Conservation (phyloP, 768 basidiomycete species). For the Boletellus sp. region DNA sequence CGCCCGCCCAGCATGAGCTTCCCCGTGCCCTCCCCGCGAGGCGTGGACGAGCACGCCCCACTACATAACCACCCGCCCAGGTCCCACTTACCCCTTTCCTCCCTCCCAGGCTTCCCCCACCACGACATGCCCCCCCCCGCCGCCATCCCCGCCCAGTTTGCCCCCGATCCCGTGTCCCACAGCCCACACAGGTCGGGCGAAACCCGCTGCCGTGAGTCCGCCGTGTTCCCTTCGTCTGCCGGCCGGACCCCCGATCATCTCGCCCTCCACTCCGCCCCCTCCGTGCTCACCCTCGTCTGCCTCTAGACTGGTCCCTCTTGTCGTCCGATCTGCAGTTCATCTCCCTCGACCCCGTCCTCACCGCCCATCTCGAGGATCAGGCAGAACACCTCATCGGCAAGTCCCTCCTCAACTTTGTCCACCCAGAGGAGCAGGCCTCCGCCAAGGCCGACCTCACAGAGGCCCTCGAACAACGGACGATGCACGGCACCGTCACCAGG, state of each 20-base stretch:
- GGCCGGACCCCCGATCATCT: constrained; percentile 25
- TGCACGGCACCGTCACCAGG: constrained; percentile 85
- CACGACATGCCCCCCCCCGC: constrained; percentile 30
- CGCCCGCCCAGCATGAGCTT: constrained; percentile 30
- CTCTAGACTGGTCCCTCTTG: constrained; percentile 76
- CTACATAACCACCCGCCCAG: constrained; percentile 32
- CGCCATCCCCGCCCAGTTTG: constrained; percentile 24
- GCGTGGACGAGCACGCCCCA: constrained; percentile 26
- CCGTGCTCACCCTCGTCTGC: constrained; percentile 15
- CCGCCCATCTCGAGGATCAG: constrained; percentile 67
- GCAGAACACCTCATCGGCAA: constrained; percentile 66
- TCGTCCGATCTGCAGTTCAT: constrained; percentile 74
- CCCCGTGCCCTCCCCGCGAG: constrained; percentile 35
- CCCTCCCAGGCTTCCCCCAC: constrained; percentile 35
- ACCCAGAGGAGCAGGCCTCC: constrained; percentile 77
- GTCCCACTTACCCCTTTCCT: constrained; percentile 38
- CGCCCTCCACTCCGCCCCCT: constrained; percentile 8
- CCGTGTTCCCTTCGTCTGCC: constrained; percentile 1
- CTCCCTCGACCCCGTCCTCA: constrained; percentile 79
- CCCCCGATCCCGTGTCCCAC: constrained; percentile 36
- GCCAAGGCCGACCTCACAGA: constrained; percentile 71
- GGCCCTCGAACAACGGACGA: constrained; percentile 68
- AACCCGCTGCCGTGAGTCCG: constrained; percentile 70
- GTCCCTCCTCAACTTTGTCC: constrained; percentile 72
- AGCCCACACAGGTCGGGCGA: constrained; percentile 58